Base-by-base conservation (phyloP, 2,329 filamentous ascomycete species). In the Cercospora berteroae region DNA sequence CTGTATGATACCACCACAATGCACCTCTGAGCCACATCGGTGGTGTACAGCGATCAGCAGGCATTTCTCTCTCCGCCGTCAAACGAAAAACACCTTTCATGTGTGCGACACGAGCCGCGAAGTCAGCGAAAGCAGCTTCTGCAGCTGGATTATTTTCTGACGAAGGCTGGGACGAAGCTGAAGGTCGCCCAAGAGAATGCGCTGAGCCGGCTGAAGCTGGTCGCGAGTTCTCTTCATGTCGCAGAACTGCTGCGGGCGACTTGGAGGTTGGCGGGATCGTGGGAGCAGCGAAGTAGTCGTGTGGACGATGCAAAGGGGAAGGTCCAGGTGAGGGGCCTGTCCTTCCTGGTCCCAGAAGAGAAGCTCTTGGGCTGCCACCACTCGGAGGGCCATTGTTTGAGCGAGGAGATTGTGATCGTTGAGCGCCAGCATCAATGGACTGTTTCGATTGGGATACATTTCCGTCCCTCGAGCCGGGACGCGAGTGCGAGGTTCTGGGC, bases 1-100 rank as follows among this genome's bases (percentile, higher is more conserved):
- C 94, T 72, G 88, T 90, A 56, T 96, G 77, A 75, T 97, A 96
- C 94, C 94, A 97, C 94, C 94, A 97, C 0, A 92, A 82, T 3
- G 88, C 89, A 25, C 89, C 89, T 66, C 91, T 86, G 9, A 90
- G 83, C 81, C 94, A 90, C 59, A 74, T 73, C 1, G 67, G 42
- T 0, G 90, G 83, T 0, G 87, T 82, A 60, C 87, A 89, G 31
- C 85, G 84, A 64, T 87, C 83, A 4, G 93, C 77, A 0, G 91
- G 88, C 69, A 87, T 88, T 31, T 89, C 83, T 33, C 89, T 86
- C 77, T 96, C 92, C 0, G 93, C 89, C 66, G 94, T 91, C 52
- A 94, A 79, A 42, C 88, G 85, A 76, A 96, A 96, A 2, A 95
- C 83, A 70, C 90, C 88, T 69, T 87, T 89, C 73, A 95, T 86